These are phyloP conservation scores for Apiospora aurea DNA, from an alignment of 2,329 filamentous ascomycete species.

Conservation along the genomic window DNA sequence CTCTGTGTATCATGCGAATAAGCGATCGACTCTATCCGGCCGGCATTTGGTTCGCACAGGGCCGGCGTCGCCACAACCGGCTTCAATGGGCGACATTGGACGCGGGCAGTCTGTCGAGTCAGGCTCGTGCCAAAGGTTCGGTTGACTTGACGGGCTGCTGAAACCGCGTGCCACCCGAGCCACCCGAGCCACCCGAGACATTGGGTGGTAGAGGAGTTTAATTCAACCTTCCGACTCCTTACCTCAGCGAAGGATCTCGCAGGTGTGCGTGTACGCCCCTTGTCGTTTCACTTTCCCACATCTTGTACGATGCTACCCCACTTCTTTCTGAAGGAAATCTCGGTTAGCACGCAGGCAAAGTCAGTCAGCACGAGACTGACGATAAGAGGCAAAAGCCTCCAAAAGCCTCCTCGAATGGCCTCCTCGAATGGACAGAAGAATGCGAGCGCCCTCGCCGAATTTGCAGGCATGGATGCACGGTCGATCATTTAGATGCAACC, in stretches of 20 bases:
- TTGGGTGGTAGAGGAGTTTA: not conserved
- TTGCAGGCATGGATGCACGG: slow-evolving; percentile 6
- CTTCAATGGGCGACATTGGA: not conserved
- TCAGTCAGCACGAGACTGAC: too few relatives aligned
- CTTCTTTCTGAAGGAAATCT: not conserved
- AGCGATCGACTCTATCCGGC: not conserved
- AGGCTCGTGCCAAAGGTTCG: not conserved
- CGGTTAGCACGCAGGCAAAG: not conserved
- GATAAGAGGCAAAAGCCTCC: not conserved
- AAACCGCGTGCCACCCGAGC: slow-evolving; percentile 4
- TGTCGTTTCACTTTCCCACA: not conserved
- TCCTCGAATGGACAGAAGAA: not conserved
- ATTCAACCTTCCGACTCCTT: not conserved
- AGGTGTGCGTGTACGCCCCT: too few relatives aligned
- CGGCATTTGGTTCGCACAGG: not conserved
- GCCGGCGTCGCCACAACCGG: not conserved
- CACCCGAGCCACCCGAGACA: slow-evolving; percentile 15
- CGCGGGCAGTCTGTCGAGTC: slow-evolving; percentile 4
- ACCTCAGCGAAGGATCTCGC: not conserved
- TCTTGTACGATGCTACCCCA: slow-evolving; percentile 2
- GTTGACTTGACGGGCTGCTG: not conserved
- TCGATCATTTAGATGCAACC: slow-evolving; percentile 11
- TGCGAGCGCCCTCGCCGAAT: not conserved
- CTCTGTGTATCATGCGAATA: not conserved
- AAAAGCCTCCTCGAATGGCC: not conserved